Base-by-base conservation (phyloP, 2,329 filamentous ascomycete species). In the Colletotrichum siamense region DNA sequence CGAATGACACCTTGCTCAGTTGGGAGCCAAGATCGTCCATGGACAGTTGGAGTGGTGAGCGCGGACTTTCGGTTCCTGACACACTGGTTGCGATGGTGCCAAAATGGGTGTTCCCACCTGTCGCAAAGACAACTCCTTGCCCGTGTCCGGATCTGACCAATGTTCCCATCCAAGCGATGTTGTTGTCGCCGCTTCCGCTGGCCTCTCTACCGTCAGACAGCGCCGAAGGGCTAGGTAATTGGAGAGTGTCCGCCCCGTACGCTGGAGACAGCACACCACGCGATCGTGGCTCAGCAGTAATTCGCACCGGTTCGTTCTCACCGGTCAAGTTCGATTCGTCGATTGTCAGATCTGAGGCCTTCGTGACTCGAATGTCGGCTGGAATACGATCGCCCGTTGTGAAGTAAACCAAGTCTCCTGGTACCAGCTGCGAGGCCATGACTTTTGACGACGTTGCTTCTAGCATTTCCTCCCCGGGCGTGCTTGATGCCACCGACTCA, bases 11-110 rank as follows among this genome's bases (percentile, higher is more conserved):
- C 85, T 98, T 98, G 87, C 96, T 99, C 72, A 99, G 89, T 82
- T 99, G 96, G 71, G 98, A 96, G 34, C 97, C 97, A 3, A 99
- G 91, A n/a, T 95, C 93, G 84, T 99, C 97, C 98, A 99, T 99
- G 22, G 96, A 98, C 10, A 98, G 86, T 83, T 99, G 97, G 34
- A 99, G 89, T 10, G 97, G 97, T 5, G 97, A 99, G 59, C 97
- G 91, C 0, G 97, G 97, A 81, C 96, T 98, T 84, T 99, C 97
- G 32, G 98, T 99, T 77, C 97, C 95, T 65, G 96, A 96, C 30
- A 99, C 91, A 69, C 96, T 98, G 18, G 96, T 94, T 24, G 96
- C 98, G 80, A 99, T 99, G 66, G 95, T 96, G 57, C 97, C 97
- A 85, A 99, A 99, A 81, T 99, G 96, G 0, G 98, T 99, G 75